phyloP scores from a whole-genome alignment of 2,329 filamentous ascomycete species.

The Fusarium siculi region DNA sequence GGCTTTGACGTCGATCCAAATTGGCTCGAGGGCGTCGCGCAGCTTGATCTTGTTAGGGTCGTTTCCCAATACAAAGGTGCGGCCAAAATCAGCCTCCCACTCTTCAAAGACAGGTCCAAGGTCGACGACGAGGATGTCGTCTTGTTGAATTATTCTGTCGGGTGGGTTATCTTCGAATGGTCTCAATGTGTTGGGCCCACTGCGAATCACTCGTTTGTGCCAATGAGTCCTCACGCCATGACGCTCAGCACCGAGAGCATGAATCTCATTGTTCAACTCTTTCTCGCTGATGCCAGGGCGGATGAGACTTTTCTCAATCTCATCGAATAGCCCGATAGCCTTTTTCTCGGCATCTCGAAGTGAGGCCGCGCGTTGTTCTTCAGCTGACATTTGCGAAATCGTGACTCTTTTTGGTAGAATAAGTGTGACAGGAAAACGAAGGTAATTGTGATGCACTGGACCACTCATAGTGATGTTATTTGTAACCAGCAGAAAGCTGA shows the following conservation, averaged over 20 bases:
- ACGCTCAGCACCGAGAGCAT: not conserved
- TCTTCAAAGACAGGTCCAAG: not conserved
- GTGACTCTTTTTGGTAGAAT: not conserved
- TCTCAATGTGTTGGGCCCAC: not conserved
- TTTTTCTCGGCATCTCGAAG: not conserved
- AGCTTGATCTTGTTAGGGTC: not conserved
- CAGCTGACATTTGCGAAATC: not conserved
- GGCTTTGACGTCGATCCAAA: not conserved
- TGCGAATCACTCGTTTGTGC: not conserved
- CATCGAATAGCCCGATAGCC: not conserved
- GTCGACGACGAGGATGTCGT: not conserved
- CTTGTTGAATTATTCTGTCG: not conserved
- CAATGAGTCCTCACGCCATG: not conserved
- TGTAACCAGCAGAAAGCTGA: not conserved
- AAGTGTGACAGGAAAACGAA: not conserved
- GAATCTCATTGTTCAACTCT: not conserved
- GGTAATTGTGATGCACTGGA: fast-evolving
- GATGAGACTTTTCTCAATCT: not conserved
- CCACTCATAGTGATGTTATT: not conserved
- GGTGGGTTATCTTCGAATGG: not conserved
- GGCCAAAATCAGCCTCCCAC: not conserved
- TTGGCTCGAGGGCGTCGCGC: not conserved
- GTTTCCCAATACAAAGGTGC: not conserved
- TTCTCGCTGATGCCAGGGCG: not conserved
- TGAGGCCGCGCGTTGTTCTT: not conserved